Evolutionary conservation across 2,329 filamentous ascomycete species (phyloP), one percentile per base, ranked within the genome.

Genomic region (Drechslerella coelobrocha): DNA sequence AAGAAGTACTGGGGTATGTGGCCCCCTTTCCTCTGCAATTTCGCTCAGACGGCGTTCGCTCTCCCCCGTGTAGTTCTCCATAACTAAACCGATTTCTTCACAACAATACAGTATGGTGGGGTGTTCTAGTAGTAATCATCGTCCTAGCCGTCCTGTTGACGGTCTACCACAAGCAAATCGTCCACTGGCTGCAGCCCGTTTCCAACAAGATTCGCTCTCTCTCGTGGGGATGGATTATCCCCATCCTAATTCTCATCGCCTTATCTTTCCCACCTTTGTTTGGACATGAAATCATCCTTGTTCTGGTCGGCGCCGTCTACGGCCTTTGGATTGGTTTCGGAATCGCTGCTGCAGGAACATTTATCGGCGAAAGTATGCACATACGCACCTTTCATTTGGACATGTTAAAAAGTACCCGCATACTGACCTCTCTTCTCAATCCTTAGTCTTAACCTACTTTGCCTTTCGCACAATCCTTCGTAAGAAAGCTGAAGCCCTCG

Each of bases 211-310:
- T 81, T 10, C 76, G 79, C 29, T 77, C 79, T 14, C 72, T 79
- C 1, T 78, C 79, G 1, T 79, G 76, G 10, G 80, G 80, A 5
- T 81, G 78, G 74, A 43, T 81, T 5, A 80, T 81, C 45, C 79
- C 79, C 4, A 78, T 81, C 39, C 75, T 75, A 26, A 77, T 81
- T 19, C 73, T 81, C 26, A 76, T 81, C 50, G 45, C 78, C 34
- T 79, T 81, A 37, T 81, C 79, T 2, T 80, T 81, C 56, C 80
- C 80, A 2, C 79, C 79, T 0, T 74, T 81, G 10, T 81, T 81
- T 56, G 80, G 80, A 14, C 80, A 81, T 63, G 80, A 81, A 62
- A 75, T 81, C 41, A 73, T 81, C 45, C 79, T 77, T n/a, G 73
- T 81, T 17, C 71, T 81, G n/a, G 79, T 77, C 54, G 80, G 80